Conservation (phyloP, 2,329 filamentous ascomycete genomes). For the Pseudocercospora musae region DNA sequence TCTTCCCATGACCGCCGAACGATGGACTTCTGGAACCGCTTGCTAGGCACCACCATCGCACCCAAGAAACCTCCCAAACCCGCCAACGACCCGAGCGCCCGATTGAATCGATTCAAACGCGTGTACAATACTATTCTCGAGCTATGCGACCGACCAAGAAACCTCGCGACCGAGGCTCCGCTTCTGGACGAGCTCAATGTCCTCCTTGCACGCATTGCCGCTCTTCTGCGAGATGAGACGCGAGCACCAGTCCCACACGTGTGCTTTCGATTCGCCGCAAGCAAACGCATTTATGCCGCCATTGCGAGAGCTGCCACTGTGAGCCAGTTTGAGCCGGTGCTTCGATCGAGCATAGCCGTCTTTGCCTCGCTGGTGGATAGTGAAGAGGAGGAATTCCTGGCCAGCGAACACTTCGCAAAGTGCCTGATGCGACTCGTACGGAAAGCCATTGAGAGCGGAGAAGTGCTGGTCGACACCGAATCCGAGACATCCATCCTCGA, state of each 20-base stretch:
- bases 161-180: slow-evolving; percentile 50
- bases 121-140: slow-evolving; percentile 60
- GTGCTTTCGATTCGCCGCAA: slow-evolving; percentile 81
- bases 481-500: slow-evolving; percentile 89
- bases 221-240: slow-evolving; percentile 82
- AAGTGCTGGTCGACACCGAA: slow-evolving; percentile 69
- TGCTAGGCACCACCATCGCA: slow-evolving; percentile 55
- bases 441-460: slow-evolving; percentile 70
- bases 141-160: slow-evolving; percentile 58
- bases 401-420: slow-evolving; percentile 78
- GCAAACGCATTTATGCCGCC: slow-evolving; percentile 83
- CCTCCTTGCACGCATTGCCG: slow-evolving; percentile 55
- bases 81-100: slow-evolving; percentile 57
- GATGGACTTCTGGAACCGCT: slow-evolving; percentile 52
- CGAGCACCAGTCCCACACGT: slow-evolving; percentile 84
- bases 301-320: slow-evolving; percentile 85
- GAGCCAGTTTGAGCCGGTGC: slow-evolving; percentile 79
- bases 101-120: slow-evolving; percentile 59
- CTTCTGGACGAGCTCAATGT: slow-evolving; percentile 50
- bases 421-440: slow-evolving; percentile 84
- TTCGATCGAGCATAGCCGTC: slow-evolving; percentile 78
- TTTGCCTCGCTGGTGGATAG: slow-evolving; percentile 93
- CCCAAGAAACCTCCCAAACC: slow-evolving; percentile 47
- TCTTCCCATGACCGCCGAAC: slow-evolving; percentile 8
- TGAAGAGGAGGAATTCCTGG: slow-evolving; percentile 91